Conservation (phyloP, 768 basidiomycete genomes). For the Russula lepida region DNA sequence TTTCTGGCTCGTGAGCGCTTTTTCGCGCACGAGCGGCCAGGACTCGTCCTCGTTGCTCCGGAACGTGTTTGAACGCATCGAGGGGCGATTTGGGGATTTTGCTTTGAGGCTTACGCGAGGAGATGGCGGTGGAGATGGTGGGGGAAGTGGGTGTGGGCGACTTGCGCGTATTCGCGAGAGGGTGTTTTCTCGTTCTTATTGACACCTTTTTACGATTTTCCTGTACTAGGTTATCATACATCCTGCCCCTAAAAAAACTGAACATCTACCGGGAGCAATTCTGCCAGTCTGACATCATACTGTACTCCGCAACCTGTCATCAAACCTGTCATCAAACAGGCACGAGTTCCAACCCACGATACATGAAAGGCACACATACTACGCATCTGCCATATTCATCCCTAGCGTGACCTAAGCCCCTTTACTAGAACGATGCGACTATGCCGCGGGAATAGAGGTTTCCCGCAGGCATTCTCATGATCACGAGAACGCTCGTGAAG, state of each 20-base stretch:
- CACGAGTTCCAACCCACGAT: not conserved
- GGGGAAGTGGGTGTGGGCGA: conserved; percentile 28
- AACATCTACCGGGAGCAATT: too few relatives aligned
- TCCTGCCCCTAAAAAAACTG: too few relatives aligned
- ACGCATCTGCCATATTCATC: conserved; percentile 1
- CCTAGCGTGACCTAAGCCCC: too few relatives aligned
- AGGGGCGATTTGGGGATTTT: conserved; percentile 37
- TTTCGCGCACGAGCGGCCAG: conserved; percentile 47
- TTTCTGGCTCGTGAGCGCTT: conserved; percentile 64
- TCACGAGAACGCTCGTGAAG: not conserved
- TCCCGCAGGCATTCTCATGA: not conserved
- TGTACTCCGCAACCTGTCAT: too few relatives aligned
- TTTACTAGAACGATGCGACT: too few relatives aligned
- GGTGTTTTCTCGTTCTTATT: too few relatives aligned
- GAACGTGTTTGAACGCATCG: conserved; percentile 48
- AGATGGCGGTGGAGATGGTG: conserved; percentile 24
- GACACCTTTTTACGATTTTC: too few relatives aligned
- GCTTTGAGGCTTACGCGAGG: conserved; percentile 23
- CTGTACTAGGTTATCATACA: too few relatives aligned
- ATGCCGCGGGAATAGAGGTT: not conserved
- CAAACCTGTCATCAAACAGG: too few relatives aligned
- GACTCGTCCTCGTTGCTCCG: conserved; percentile 41
- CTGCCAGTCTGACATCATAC: too few relatives aligned
- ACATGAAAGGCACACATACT: not conserved
- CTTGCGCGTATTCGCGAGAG: conserved; percentile 36